These are phyloP conservation scores for Eucalyptus tenuipes DNA, from an alignment of 345 rosid species.

Conservation along the genomic window DNA sequence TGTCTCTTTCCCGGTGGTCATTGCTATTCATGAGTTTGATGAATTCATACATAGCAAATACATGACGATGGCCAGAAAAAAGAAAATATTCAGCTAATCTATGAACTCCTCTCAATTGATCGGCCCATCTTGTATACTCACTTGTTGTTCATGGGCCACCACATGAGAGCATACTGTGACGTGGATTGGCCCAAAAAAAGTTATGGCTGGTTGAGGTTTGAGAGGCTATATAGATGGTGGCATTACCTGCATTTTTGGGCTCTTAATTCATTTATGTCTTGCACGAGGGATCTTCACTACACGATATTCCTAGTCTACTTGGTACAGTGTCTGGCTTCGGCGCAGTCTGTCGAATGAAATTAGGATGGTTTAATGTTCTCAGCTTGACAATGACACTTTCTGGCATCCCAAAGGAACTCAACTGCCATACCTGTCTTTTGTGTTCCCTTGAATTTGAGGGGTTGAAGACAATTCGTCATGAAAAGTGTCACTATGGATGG, in stretches of 20 bases:
- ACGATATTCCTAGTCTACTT: background rate
- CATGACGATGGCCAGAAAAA: background rate
- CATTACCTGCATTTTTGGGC: no score
- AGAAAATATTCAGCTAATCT: background rate
- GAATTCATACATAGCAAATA: background rate
- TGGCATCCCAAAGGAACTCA: background rate
- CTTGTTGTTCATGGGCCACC: background rate
- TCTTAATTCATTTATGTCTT: background rate
- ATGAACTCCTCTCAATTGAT: background rate
- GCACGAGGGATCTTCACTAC: background rate
- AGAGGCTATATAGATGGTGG: background rate
- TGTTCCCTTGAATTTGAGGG: background rate
- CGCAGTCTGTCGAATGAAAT: background rate
- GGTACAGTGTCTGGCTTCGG: background rate
- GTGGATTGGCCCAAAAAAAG: no score
- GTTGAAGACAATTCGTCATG: background rate
- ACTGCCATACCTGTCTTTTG: background rate
- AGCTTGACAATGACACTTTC: background rate
- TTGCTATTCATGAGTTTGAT: fast-evolving
- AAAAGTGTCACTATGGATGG: background rate
- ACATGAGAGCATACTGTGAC: background rate
- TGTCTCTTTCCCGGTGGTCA: background rate
- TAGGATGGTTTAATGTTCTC: background rate
- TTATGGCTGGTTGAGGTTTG: background rate
- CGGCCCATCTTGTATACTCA: no score